Evolutionary conservation across 306 rosid genomes (phyloP).

Genomic region (Malus sieversii): DNA sequence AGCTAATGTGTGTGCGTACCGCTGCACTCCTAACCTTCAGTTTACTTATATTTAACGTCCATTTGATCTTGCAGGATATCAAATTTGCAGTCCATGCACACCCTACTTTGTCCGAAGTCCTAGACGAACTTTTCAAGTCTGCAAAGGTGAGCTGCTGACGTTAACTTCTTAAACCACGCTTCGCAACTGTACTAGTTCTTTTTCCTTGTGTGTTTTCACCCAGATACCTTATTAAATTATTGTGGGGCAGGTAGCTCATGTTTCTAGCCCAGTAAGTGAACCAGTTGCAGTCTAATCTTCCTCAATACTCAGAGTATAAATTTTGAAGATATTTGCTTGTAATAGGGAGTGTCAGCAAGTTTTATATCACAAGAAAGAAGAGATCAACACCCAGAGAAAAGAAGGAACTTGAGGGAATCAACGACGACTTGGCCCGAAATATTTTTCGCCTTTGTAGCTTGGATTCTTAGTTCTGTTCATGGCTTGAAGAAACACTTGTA

Average conservation of each 20-base stretch:
- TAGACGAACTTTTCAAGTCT: constrained; percentile 87
- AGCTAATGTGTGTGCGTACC: not conserved
- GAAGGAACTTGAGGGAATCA: constrained; percentile 22
- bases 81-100: constrained; percentile 90
- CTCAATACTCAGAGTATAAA: constrained; percentile 28
- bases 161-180: constrained; percentile 3
- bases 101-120: constrained; percentile 94
- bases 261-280: constrained; percentile 62
- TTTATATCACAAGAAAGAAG: constrained; percentile 29
- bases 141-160: constrained; percentile 65
- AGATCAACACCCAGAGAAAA: constrained; percentile 20
- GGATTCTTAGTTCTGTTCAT: constrained; percentile 21
- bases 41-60: not conserved
- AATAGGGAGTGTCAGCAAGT: constrained; percentile 44
- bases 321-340: constrained; percentile 63
- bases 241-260: constrained; percentile 57
- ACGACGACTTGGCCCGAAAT: constrained; percentile 18
- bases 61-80: constrained; percentile 47
- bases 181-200: not conserved
- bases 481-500: constrained; percentile 24
- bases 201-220: constrained; percentile 3
- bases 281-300: constrained; percentile 75
- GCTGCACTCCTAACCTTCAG: not conserved
- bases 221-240: constrained; percentile 10
- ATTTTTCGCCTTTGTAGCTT: constrained; percentile 22